Conservation (phyloP, 768 basidiomycete genomes). For the Rossbeevera mucosa region DNA sequence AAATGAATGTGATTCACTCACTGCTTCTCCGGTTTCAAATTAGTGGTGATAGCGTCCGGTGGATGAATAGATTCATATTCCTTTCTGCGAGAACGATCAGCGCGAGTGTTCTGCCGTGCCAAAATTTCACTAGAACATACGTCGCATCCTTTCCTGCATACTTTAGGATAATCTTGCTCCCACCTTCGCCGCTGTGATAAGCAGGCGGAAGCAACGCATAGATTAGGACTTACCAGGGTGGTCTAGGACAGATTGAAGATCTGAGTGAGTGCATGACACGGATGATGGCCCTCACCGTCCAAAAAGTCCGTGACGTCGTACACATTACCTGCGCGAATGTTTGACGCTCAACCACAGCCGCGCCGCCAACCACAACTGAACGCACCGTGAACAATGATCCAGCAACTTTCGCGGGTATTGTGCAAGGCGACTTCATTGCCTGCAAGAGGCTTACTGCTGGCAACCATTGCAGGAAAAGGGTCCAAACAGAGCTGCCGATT, state of each 20-base stretch:
- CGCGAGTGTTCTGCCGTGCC: not conserved
- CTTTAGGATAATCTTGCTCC: constrained; percentile 79
- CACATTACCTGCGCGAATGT: constrained; percentile 48
- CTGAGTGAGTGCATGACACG: not conserved
- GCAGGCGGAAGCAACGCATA: not conserved
- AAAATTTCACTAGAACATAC: constrained; percentile 38
- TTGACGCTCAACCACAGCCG: not conserved
- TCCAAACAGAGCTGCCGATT: not conserved
- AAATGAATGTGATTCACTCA: constrained; percentile 27
- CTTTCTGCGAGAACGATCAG: constrained; percentile 36
- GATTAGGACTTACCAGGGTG: constrained; percentile 52
- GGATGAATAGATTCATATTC: constrained; percentile 92
- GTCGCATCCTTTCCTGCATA: constrained; percentile 90
- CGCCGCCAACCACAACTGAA: not conserved
- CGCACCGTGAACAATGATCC: constrained; percentile 83
- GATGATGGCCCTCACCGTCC: constrained; percentile 43
- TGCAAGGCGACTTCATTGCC: constrained; percentile 52
- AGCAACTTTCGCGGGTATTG: constrained; percentile 58
- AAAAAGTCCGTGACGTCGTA: constrained; percentile 80
- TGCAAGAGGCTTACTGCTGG: constrained; percentile 29
- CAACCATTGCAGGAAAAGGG: constrained; percentile 8
- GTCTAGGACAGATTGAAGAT: constrained; percentile 33
- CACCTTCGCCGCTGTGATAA: constrained; percentile 42
- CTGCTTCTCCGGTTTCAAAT: constrained; percentile 85
- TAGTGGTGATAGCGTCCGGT: constrained; percentile 69